A percentile compares a stretch with the other conserved stretches of the same genome.
Evolutionary conservation across 208 protist genomes (phyloP).

Genomic region (Strigomonas galati): DNA sequence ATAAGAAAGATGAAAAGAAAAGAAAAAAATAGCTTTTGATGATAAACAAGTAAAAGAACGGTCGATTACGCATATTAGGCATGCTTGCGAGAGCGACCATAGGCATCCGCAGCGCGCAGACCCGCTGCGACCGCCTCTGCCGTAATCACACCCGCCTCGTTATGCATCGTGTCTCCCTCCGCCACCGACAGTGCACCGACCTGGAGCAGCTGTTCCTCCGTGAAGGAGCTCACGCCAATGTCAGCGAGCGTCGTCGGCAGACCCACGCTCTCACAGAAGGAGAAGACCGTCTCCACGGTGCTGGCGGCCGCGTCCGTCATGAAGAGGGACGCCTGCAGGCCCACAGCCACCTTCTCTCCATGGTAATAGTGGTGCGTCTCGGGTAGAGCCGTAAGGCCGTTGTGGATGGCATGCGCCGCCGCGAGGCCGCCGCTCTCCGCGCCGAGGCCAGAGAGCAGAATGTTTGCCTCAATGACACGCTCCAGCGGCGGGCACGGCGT

Average conservation of each 20-base stretch:
- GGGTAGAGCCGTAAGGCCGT: conserved; percentile 22
- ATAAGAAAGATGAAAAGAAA: conserved; percentile 11
- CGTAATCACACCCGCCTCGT: conserved; percentile 24
- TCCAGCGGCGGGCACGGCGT: conserved; percentile 26
- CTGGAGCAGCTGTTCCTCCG: conserved; percentile 17
- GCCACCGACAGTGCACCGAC: conserved; percentile 18
- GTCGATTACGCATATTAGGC: no score
- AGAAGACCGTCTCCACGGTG: conserved; percentile 22
- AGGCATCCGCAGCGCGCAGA: conserved; percentile 17
- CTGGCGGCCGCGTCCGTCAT: conserved; percentile 17
- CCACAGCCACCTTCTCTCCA: conserved; percentile 31
- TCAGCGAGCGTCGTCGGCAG: conserved; percentile 30
- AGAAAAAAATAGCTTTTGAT: neutral
- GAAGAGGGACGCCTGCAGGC: conserved; percentile 20
- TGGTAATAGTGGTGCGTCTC: conserved; percentile 24
- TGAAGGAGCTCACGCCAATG: conserved; percentile 14
- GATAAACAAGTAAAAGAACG: no score
- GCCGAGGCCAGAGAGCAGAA: conserved; percentile 28
- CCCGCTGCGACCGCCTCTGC: conserved; percentile 16
- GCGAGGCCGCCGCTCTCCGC: conserved; percentile 23
- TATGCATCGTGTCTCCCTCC: conserved; percentile 27
- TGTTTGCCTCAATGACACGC: conserved; percentile 35
- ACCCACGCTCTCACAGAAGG: conserved; percentile 27
- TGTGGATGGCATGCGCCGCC: conserved; percentile 32
- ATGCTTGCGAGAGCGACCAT: conserved; percentile 11